A percentile compares a stretch with the other conserved stretches of the same genome.
Conservation (phyloP, 2,329 filamentous ascomycete genomes). For the Pseudofabraea citricarpa region DNA sequence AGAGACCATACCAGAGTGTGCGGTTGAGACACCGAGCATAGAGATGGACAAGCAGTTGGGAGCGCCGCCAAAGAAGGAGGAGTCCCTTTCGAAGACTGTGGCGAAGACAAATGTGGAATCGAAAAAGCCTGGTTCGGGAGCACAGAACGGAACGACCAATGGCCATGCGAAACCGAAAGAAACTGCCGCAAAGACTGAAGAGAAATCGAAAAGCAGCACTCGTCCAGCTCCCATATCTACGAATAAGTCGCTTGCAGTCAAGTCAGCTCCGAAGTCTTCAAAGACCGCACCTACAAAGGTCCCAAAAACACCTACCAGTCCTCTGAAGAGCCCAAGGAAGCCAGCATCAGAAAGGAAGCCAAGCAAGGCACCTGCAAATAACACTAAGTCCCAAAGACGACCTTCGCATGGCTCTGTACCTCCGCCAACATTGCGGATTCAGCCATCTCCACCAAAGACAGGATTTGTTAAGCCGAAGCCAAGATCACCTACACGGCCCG, state of each 20-base stretch:
- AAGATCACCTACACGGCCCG: conserved; percentile 65
- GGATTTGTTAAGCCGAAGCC: conserved; percentile 53
- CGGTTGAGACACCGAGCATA: conserved; percentile 18
- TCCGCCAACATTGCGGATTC: conserved; percentile 20
- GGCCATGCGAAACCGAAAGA: conserved; percentile 6
- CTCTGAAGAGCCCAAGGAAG: conserved; percentile 20
- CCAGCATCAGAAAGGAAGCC: conserved; percentile 16
- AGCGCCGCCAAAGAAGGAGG: conserved; percentile 10
- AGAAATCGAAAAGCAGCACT: conserved; percentile 11
- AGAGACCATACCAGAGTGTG: conserved; percentile 23
- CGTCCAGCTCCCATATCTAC: conserved; percentile 20
- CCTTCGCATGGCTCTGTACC: conserved; percentile 11
- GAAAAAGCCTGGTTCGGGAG: conserved; percentile 5
- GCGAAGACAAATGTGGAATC: conserved; percentile 11
- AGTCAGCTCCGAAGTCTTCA: conserved; percentile 20
- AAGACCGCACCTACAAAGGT: conserved; percentile 24
- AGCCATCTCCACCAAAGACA: conserved; percentile 23
- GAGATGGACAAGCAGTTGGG: conserved; percentile 16
- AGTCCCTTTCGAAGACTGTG: conserved; percentile 8
- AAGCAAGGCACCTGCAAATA: conserved; percentile 10
- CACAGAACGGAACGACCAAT: conserved; percentile 6
- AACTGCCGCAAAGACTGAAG: conserved; percentile 4
- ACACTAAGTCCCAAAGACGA: conserved; percentile 19
- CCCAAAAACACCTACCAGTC: conserved; percentile 34
- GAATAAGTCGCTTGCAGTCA: conserved; percentile 3